Evolutionary conservation across 2,329 filamentous ascomycete genomes (phyloP), one percentile per base, ranked within the genome.

Genomic region (Lojkania enalia): DNA sequence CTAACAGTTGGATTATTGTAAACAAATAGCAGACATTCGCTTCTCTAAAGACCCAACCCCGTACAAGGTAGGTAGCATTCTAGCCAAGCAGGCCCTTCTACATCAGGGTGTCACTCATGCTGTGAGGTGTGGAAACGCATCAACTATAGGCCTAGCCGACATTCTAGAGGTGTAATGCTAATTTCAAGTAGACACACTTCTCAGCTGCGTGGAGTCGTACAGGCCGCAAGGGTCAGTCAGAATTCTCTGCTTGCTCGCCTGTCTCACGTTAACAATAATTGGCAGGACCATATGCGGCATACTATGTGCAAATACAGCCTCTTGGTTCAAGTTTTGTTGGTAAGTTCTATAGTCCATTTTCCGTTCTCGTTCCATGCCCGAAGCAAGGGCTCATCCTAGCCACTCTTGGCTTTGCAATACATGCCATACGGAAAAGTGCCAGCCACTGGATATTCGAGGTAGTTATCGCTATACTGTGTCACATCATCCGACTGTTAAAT

Each of bases 141-240:
- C n/a, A 15, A 46, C 20, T 35, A 43, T 49, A 40, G 5, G 6
- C 19, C 5, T 23, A 44, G 18, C 25, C n/a, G 30, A 43, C 19
- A 27, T 45, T 36, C 39, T 33, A n/a, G n/a, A n/a, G n/a, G n/a
- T 14, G 25, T 30, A 36, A 32, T 36, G 46, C 63, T 69, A 55
- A 63, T 20, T 46, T 27, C 50, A 23, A 33, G 15, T 39, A 89
- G 84, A 81, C 88, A 42, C 83, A 91, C 71, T 95, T 91, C 70
- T 88, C 87, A 7, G 90, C 87, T 27, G 88, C 88, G 18, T 95
- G 88, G 84, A 94, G 88, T 44, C 84, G 90, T 15, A 95, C 90
- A 0, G 90, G 90, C 15, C 81, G 87, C 42, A 95, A 96, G 70
- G 33, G 30, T 33, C 14, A 9, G 30, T 33, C 14, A 16, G 6